Percentiles rank a stretch among this genome's conserved stretches.
These are phyloP conservation scores for Acacia confusa DNA, from an alignment of 306 rosid species.

Conservation along the genomic window DNA sequence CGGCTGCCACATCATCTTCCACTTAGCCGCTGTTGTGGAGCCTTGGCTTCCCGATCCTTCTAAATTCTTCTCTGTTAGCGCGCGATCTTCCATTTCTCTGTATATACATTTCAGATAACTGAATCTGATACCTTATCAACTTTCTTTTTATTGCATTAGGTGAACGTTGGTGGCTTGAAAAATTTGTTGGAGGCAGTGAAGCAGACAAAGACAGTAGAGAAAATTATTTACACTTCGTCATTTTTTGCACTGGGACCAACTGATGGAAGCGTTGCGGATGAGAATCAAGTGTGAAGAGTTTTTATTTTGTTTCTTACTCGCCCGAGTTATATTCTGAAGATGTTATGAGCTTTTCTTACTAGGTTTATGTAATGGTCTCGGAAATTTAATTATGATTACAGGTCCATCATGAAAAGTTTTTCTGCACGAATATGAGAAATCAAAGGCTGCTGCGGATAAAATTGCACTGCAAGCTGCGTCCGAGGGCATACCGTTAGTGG, in stretches of 20 bases:
- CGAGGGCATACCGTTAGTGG: conserved; percentile 62
- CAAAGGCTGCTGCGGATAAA: conserved; percentile 73
- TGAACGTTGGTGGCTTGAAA: conserved; percentile 75
- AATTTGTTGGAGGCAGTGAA: conserved; percentile 68
- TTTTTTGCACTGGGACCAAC: conserved; percentile 86
- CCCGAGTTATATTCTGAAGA: background rate
- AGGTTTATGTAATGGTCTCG: background rate
- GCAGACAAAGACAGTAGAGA: conserved; percentile 67
- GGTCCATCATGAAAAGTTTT: conserved; percentile 72
- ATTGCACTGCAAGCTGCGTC: conserved; percentile 71
- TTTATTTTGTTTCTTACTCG: background rate
- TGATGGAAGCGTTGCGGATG: conserved; percentile 68
- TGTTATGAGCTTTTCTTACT: background rate
- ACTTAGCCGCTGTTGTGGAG: conserved; percentile 87
- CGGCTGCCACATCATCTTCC: conserved; percentile 74
- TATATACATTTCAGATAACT: background rate
- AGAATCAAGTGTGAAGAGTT: conserved; percentile 53
- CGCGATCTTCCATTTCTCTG: background rate
- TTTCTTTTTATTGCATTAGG: conserved; percentile 41
- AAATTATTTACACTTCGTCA: conserved; percentile 81
- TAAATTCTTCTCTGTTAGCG: conserved; percentile 57
- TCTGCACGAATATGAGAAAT: conserved; percentile 90
- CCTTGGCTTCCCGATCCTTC: conserved; percentile 97
- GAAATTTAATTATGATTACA: conserved; percentile 26
- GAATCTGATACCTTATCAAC: background rate